A percentile compares a stretch with the other conserved stretches of the same genome.
Evolutionary conservation across 495 filamentous ascomycete genomes (phyloP).

Genomic region (Aspergillus olivimuriae): DNA sequence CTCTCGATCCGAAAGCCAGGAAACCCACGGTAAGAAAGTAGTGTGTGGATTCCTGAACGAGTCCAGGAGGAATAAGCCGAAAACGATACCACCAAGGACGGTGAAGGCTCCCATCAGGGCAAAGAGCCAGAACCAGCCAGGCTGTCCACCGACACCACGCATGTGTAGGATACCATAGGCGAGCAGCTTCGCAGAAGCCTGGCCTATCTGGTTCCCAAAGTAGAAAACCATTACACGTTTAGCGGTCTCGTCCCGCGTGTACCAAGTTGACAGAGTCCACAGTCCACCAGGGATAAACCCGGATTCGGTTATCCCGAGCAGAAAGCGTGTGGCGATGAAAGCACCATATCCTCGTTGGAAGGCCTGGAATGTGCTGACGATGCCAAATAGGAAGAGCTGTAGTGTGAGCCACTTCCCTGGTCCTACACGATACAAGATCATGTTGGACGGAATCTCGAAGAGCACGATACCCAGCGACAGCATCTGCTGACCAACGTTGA

Average conservation of each 20-base stretch:
- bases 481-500: constrained; percentile 52
- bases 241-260: constrained; percentile 2
- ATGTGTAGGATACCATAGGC: constrained; percentile 9
- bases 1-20: constrained; percentile 39
- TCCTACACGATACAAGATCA: constrained; percentile 49
- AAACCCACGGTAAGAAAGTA: constrained; percentile 19
- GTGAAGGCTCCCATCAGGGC: constrained; percentile 33
- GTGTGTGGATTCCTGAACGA: constrained; percentile 42
- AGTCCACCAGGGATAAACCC: constrained; percentile 47
- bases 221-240: constrained; percentile 9
- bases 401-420: constrained; percentile 47
- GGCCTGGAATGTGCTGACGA: constrained; percentile 53
- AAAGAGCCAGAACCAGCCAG: constrained; percentile 12
- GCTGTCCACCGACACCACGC: constrained; percentile 4
- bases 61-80: constrained; percentile 41
- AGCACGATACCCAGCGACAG: constrained; percentile 51
- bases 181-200: constrained; percentile 6
- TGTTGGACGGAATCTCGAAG: constrained; percentile 52
- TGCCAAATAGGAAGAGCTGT: constrained; percentile 53
- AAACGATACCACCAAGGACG: constrained; percentile 42
- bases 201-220: constrained; percentile 7
- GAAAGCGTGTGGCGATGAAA: constrained; percentile 45
- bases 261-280: constrained; percentile 10
- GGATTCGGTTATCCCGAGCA: constrained; percentile 52
- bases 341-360: constrained; percentile 47